These are phyloP conservation scores for Begonia fuchsioides DNA, from an alignment of 306 rosid species.

Conservation along the genomic window DNA sequence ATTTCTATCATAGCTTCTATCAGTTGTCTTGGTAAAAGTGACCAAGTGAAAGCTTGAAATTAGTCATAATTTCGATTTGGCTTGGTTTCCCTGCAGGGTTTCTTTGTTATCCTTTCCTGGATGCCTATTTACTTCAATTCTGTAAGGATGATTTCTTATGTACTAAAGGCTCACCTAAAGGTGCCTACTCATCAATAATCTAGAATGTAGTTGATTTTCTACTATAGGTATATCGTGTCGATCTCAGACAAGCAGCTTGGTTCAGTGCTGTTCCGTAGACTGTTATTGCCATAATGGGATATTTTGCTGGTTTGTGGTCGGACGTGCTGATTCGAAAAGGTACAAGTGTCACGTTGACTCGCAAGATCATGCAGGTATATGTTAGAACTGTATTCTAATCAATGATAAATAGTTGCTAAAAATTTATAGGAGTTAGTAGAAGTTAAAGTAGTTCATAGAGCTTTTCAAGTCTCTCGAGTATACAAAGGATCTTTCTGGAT, in stretches of 20 bases:
- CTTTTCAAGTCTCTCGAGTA: too few relatives aligned
- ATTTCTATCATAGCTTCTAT: too few relatives aligned
- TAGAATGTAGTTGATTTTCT: slow-evolving; percentile 2
- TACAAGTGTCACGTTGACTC: slow-evolving; percentile 66
- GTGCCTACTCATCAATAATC: not conserved
- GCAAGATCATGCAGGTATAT: slow-evolving; percentile 89
- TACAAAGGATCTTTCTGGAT: too few relatives aligned
- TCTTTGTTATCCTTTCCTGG: slow-evolving; percentile 92
- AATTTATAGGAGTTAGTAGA: too few relatives aligned
- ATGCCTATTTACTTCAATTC: slow-evolving; percentile 95
- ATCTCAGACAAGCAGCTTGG: slow-evolving; percentile 97
- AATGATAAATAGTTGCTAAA: too few relatives aligned
- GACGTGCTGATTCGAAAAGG: slow-evolving; percentile 71
- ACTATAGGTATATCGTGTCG: slow-evolving; percentile 63
- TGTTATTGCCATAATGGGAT: slow-evolving; percentile 92
- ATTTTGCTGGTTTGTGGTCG: slow-evolving; percentile 74
- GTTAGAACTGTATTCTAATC: too few relatives aligned
- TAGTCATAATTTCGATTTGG: slow-evolving; percentile 1
- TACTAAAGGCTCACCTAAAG: not conserved
- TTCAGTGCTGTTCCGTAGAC: slow-evolving; percentile 96
- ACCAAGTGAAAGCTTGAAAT: too few relatives aligned
- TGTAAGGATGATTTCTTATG: slow-evolving; percentile 37
- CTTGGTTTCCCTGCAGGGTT: slow-evolving; percentile 39
- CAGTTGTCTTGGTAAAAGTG: too few relatives aligned
- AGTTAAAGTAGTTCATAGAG: too few relatives aligned